Evolutionary conservation across 1,284 basidiomycete species (phyloP), one percentile per base, ranked within the genome.

Genomic region (Tylopilus sp.): DNA sequence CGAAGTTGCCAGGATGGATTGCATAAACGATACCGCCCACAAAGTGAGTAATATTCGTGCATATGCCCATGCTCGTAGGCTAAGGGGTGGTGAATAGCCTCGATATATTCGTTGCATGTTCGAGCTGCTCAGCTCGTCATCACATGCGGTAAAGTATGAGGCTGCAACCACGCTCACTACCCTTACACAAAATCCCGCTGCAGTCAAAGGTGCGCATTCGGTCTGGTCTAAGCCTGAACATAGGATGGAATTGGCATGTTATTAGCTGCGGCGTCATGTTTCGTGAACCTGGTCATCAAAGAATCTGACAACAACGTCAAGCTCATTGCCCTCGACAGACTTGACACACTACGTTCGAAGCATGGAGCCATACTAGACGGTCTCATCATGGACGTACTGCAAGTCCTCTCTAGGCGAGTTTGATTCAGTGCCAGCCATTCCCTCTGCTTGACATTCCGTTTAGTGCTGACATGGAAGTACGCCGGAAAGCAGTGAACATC

Each of bases 281-380:
- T 97, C 58, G 92, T 97, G 61, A 91, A 86, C 60, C 83, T 99
- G 48, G 86, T 95, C 50, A 79, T 90, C 65, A 96, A 95, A 73
- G 95, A 97, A 72, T 93, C 93, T 2, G 96, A 98, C 75, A 99
- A 99, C 75, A 99, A 99, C 61, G 96, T 98, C 71, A 99, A 99
- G 72, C 82, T 99, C 50, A 99, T 99, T 56, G 97, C 99, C 10
- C 80, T 99, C 29, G 92, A 97, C 65, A 85, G 97, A 41, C 83
- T 99, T 38, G 92, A 98, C 49, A 71, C 71, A 21, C 78, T 99
- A 16, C 83, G 92, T 30, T 74, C 83, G 25, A 92, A 89, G 64
- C 94, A 98, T 69, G 93, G 92, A 30, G 90, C 92, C 65, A 86
- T 97, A 43, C 74, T 99, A 41, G 94, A 99, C 66, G 78, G 86